Conservation (phyloP, 345 rosid genomes). For the Anastatica hierochuntica region DNA sequence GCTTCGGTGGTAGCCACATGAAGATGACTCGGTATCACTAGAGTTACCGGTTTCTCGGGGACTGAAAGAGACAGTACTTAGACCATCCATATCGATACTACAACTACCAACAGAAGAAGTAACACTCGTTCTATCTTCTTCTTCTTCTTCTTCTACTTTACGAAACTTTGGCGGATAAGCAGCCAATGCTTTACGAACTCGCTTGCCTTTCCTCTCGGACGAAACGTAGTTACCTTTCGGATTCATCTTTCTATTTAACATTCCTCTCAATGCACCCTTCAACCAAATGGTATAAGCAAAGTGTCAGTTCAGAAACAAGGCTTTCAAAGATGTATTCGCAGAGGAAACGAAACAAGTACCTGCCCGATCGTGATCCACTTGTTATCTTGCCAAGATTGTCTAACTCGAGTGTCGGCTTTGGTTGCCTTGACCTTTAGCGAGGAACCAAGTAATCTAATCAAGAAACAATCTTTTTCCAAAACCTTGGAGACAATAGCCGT, state of each 20-base stretch:
- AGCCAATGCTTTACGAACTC: neutral
- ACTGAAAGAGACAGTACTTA: slow-evolving; percentile 3
- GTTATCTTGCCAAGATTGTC: slow-evolving; percentile 66
- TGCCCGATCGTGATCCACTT: slow-evolving; percentile 56
- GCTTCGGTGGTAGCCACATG: slow-evolving; percentile 4
- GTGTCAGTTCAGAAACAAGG: neutral
- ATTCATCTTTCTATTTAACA: slow-evolving; percentile 13
- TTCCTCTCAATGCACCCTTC: slow-evolving; percentile 25
- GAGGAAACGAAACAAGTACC: slow-evolving; percentile 28
- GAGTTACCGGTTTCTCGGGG: slow-evolving; percentile 18
- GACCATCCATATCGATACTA: slow-evolving; percentile 25
- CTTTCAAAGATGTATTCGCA: neutral
- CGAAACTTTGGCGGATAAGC: neutral
- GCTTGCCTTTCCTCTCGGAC: slow-evolving; percentile 23
- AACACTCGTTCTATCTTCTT: slow-evolving; percentile 28
- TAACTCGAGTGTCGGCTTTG: slow-evolving; percentile 37
- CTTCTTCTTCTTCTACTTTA: slow-evolving; percentile 23
- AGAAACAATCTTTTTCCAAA: slow-evolving; percentile 32
- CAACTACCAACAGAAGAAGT: slow-evolving; percentile 68
- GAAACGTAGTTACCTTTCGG: slow-evolving; percentile 20
- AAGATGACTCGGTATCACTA: slow-evolving; percentile 27
- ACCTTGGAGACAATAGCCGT: slow-evolving; percentile 51
- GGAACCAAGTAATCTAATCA: slow-evolving; percentile 61
- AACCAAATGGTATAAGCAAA: slow-evolving; percentile 15
- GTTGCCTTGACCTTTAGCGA: slow-evolving; percentile 42